A percentile compares a stretch with the other conserved stretches of the same genome.
Conservation (phyloP, 2,329 filamentous ascomycete genomes). For the Karstenula rhodostoma region DNA sequence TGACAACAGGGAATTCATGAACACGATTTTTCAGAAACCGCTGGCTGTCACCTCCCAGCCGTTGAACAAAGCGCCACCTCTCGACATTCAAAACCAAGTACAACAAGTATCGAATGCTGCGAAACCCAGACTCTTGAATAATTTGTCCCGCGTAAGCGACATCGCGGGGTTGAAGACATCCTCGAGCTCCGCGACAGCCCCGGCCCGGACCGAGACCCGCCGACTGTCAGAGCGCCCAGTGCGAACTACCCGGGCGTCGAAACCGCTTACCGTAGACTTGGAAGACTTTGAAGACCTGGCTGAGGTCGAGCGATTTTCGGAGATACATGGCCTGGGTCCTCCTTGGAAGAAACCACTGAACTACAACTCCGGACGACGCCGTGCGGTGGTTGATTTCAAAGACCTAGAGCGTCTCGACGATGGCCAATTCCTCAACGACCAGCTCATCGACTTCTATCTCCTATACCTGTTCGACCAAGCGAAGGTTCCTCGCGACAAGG, state of each 20-base stretch:
- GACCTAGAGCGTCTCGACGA: slow-evolving; percentile 83
- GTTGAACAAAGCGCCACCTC: neutral
- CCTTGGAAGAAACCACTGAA: slow-evolving; percentile 60
- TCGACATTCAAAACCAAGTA: neutral
- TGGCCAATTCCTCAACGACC: slow-evolving; percentile 90
- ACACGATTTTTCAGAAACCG: slow-evolving; percentile 1
- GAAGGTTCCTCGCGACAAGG: slow-evolving; percentile 62
- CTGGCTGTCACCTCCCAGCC: neutral
- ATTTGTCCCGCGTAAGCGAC: neutral
- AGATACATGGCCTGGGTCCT: slow-evolving; percentile 34
- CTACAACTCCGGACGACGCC: slow-evolving; percentile 68
- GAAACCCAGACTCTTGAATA: neutral
- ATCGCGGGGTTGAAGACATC: neutral
- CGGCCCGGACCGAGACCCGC: neutral
- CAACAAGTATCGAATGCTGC: neutral
- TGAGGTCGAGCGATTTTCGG: slow-evolving; percentile 29
- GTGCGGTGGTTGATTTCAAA: slow-evolving; percentile 72
- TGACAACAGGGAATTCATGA: neutral
- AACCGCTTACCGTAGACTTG: neutral
- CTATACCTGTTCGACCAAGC: slow-evolving; percentile 56
- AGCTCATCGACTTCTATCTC: slow-evolving; percentile 87
- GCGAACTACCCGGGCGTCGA: slow-evolving; percentile 11
- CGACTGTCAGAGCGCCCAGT: slow-evolving; percentile 1
- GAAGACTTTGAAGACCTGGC: slow-evolving; percentile 5
- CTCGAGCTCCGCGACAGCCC: neutral